These are phyloP conservation scores for Cynara cardunculus DNA, from an alignment of 129 eudicot genomes.

Conservation along the genomic window DNA sequence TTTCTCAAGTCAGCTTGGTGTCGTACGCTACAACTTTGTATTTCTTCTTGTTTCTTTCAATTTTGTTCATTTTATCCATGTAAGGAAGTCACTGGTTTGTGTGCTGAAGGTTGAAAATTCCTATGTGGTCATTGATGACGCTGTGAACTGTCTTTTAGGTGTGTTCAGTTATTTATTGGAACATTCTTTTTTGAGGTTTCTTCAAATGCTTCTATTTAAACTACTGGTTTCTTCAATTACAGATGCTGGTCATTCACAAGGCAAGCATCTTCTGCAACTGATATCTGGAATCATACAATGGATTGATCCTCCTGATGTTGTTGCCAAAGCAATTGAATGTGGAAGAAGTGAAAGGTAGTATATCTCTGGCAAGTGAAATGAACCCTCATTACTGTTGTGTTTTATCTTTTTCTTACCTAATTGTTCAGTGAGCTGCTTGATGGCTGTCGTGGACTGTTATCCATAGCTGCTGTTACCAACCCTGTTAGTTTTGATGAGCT, in stretches of 20 bases:
- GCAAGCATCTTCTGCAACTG: conserved; percentile 77
- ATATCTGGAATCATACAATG: conserved; percentile 72
- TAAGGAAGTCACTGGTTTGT: not conserved
- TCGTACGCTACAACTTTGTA: not conserved
- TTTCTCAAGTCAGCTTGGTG: not conserved
- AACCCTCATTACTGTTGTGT: conserved; percentile 2
- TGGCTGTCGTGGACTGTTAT: conserved; percentile 93
- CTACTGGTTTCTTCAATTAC: conserved; percentile 9
- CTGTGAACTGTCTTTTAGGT: not conserved
- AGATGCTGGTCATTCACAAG: conserved; percentile 68
- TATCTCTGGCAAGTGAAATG: conserved; percentile 5
- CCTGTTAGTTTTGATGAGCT: conserved; percentile 74
- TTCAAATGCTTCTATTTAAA: not conserved
- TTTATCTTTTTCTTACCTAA: conserved; percentile 6
- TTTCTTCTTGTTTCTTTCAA: not conserved
- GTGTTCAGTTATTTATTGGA: not conserved
- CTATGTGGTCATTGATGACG: not conserved
- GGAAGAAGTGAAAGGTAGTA: conserved; percentile 94
- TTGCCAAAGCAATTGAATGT: conserved; percentile 57
- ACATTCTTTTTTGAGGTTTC: not conserved
- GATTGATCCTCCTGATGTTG: conserved; percentile 81
- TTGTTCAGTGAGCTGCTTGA: conserved; percentile 90
- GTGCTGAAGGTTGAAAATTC: not conserved
- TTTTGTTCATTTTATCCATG: not conserved
- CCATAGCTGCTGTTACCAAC: conserved; percentile 72